These are phyloP conservation scores for Phytophthora pluvialis DNA, from an alignment of 352 stramenopile species.

Conservation along the genomic window DNA sequence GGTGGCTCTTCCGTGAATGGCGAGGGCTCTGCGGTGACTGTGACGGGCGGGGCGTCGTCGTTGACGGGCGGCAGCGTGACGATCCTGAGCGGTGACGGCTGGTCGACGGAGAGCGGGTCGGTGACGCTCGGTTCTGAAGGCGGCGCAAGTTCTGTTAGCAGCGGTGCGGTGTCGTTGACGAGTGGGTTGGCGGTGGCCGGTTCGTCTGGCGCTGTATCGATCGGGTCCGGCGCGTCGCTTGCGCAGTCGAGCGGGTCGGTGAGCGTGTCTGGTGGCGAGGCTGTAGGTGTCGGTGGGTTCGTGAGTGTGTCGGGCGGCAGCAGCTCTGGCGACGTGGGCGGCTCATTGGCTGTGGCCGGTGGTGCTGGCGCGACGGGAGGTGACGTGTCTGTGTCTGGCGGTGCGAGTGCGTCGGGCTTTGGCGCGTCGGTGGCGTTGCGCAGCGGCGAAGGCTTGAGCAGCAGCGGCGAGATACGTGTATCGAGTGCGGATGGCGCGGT, in stretches of 20 bases:
- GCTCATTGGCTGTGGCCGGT: slow-evolving; percentile 18
- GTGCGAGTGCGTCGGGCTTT: slow-evolving; percentile 11
- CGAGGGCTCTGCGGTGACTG: slow-evolving; percentile 29
- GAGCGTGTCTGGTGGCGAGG: slow-evolving; percentile 23
- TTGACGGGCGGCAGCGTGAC: slow-evolving; percentile 31
- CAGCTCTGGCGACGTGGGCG: slow-evolving; percentile 4
- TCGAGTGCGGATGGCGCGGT: slow-evolving; percentile 11
- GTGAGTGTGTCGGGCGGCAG: slow-evolving; percentile 15
- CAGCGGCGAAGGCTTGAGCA: slow-evolving; percentile 23
- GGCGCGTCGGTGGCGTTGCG: slow-evolving; percentile 16
- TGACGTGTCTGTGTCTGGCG: slow-evolving; percentile 21
- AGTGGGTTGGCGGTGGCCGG: slow-evolving; percentile 22
- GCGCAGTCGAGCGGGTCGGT: slow-evolving; percentile 28
- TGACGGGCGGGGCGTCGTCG: slow-evolving; percentile 29
- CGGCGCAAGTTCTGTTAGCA: slow-evolving; percentile 1
- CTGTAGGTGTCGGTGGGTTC: slow-evolving; percentile 6
- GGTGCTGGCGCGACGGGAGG: slow-evolving; percentile 20
- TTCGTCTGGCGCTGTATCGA: slow-evolving; percentile 26
- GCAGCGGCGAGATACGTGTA: slow-evolving; percentile 21
- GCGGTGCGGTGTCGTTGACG: slow-evolving; percentile 20
- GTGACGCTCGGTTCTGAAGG: slow-evolving; percentile 21
- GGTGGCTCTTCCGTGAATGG: slow-evolving; percentile 34
- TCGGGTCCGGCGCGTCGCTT: slow-evolving; percentile 20
- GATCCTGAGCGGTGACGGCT: slow-evolving; percentile 21
- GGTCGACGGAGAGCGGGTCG: slow-evolving; percentile 19